Base-by-base conservation (phyloP, 306 rosid genomes). In the Rosa multiflora region DNA sequence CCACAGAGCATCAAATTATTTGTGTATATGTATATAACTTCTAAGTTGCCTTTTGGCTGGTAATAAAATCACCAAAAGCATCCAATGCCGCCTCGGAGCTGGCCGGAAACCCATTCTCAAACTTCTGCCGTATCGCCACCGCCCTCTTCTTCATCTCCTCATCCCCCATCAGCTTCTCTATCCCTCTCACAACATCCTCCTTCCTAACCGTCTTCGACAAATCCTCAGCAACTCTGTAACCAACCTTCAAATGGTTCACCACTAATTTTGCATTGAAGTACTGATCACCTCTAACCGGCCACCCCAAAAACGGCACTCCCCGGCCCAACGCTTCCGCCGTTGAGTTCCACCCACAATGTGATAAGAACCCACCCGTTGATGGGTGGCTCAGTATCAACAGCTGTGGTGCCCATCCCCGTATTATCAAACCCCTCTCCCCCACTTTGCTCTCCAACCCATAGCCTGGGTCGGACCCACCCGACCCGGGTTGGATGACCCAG, bases 261-360 rank as follows among this genome's bases (percentile, higher is more conserved):
- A 82, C 70, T 53, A 78, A 18, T 78, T 63, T 77, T 8, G 85
- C 85, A 72, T 82, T 67, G 40, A 63, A 72, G 14, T 77, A 77
- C 23, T 82, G 85, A 58, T 82, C 85, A 21, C 82, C 85, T 8
- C 81, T 51, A 4, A 77, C 37, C 18, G 85, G 82, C 85, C 85
- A 82, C 6, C 71, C 79, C 58, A 82, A 53, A n/a, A 82, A n/a
- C 17, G 85, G 79, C 29, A 82, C 82, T 43, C 85, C 85, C 10
- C 35, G 56, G 15, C 74, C 74, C n/a, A 80, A 18, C 5, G 78
- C 78, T 32, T 81, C 84, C 14, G 52, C 10, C 0, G 81, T 69
- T 0, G 83, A 80, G 67, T 80, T 80, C 83, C 83, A 80, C 5
- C 83, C 78, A 42, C 78, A 80, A 10, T 80, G 78, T 6, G 84